A percentile compares a stretch with the other conserved stretches of the same genome.
These are phyloP conservation scores for Tilletia horrida DNA, from an alignment of 1,284 basidiomycete species.

Conservation along the genomic window DNA sequence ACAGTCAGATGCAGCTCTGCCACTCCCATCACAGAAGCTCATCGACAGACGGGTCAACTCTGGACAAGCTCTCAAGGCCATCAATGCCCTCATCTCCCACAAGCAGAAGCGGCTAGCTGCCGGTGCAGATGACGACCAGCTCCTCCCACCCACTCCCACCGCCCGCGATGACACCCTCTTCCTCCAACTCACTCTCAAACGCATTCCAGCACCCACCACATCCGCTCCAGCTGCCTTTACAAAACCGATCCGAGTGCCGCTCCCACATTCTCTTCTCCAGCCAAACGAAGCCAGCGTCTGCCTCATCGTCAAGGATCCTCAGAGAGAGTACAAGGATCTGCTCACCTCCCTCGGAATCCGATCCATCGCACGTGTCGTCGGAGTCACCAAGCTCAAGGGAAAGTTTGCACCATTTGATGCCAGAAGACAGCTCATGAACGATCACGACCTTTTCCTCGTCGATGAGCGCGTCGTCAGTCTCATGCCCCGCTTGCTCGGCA, in stretches of 20 bases:
- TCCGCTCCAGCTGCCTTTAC: background rate
- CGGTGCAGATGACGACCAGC: background rate
- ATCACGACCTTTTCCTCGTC: conserved; percentile 86
- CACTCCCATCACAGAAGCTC: background rate
- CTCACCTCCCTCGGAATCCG: conserved; percentile 73
- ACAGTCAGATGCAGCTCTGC: background rate
- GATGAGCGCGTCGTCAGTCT: conserved; percentile 85
- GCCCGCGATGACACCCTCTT: conserved; percentile 35
- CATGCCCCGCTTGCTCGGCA: conserved; percentile 80
- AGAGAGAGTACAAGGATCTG: conserved; percentile 90
- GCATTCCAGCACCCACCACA: conserved; percentile 29
- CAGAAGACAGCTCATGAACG: conserved; percentile 74
- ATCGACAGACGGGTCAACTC: conserved; percentile 34
- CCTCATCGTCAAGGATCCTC: conserved; percentile 90
- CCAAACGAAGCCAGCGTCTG: conserved; percentile 75
- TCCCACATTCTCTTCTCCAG: conserved; percentile 73
- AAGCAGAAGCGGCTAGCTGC: conserved; percentile 20
- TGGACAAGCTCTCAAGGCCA: conserved; percentile 43
- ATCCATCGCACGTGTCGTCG: conserved; percentile 88
- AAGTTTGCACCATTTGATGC: conserved; percentile 71
- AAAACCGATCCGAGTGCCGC: conserved; percentile 55
- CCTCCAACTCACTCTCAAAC: conserved; percentile 45
- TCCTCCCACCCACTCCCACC: conserved; percentile 27
- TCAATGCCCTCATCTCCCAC: conserved; percentile 44
- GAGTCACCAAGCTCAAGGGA: conserved; percentile 60